Evolutionary conservation across 2,329 filamentous ascomycete species (phyloP).

Genomic region (Ophioceras dolichostomum): DNA sequence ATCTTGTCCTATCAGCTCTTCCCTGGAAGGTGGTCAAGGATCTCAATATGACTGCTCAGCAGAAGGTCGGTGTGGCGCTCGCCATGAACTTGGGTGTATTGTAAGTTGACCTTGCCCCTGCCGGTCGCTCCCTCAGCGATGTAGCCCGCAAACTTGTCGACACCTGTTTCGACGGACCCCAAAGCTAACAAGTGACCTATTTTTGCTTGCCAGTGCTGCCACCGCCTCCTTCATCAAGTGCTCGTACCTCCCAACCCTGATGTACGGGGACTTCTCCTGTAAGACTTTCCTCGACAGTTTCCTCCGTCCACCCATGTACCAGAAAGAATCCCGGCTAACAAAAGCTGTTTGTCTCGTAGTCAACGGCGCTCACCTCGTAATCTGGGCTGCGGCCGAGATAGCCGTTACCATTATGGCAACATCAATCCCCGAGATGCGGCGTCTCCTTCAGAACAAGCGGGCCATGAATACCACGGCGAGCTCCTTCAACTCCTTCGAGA

Average conservation of each 20-base stretch:
- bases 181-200: not conserved
- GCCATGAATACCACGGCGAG: too few relatives aligned
- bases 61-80: constrained; percentile 18
- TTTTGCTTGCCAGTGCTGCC: constrained; percentile 9
- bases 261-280: constrained; percentile 1
- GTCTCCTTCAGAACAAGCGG: too few relatives aligned
- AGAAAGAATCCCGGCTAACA: too few relatives aligned
- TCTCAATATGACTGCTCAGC: constrained; percentile 18
- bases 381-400: constrained; percentile 17
- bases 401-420: constrained; percentile 20
- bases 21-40: constrained; percentile 18
- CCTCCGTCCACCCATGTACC: not conserved
- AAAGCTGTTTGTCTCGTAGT: constrained; percentile 4
- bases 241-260: not conserved
- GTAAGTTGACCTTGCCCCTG: constrained; percentile 4
- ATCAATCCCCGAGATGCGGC: constrained; percentile 16
- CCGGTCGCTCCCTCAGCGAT: too few relatives aligned
- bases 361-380: constrained; percentile 9
- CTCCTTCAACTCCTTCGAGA: too few relatives aligned
- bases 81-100: constrained; percentile 23
- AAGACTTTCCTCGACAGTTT: not conserved
- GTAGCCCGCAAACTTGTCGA: too few relatives aligned
- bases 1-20: constrained; percentile 17
- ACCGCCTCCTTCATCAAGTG: constrained; percentile 11
- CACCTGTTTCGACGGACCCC: too few relatives aligned